phyloP scores from a whole-genome alignment of 257 asterid genomes.

The Solanum etuberosum region DNA sequence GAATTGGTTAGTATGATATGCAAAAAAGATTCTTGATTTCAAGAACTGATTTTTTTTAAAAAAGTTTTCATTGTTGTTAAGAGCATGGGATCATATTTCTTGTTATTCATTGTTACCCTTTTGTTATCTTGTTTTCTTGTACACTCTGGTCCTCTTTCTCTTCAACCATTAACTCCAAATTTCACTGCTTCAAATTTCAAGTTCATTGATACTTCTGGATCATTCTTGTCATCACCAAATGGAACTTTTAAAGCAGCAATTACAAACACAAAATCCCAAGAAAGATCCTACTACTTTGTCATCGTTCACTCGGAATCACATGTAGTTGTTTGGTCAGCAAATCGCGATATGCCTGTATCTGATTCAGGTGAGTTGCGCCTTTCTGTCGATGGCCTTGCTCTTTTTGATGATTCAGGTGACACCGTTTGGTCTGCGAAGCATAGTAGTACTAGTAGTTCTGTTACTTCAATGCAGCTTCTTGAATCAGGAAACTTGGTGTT shows the following conservation, averaged over 20 bases:
- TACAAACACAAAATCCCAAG: conserved; percentile 29
- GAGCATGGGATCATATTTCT: background rate
- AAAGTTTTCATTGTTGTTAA: background rate
- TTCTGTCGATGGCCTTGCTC: conserved; percentile 24
- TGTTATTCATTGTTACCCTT: background rate
- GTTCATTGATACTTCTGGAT: conserved; percentile 25
- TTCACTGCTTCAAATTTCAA: conserved; percentile 34
- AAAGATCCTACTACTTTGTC: conserved; percentile 35
- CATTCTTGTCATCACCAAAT: conserved; percentile 45
- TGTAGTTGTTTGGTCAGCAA: conserved; percentile 59
- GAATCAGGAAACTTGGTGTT: conserved; percentile 58
- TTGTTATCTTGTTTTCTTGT: background rate
- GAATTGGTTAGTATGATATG: background rate
- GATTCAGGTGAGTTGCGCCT: conserved; percentile 26
- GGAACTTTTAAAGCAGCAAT: conserved; percentile 50
- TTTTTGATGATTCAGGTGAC: conserved; percentile 22
- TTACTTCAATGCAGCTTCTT: conserved; percentile 26
- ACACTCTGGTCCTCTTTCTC: background rate
- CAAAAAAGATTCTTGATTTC: background rate
- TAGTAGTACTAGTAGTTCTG: background rate
- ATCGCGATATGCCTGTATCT: conserved; percentile 43
- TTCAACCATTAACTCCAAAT: conserved; percentile 22
- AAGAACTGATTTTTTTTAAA: background rate
- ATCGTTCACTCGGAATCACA: conserved; percentile 46
- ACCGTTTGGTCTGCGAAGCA: conserved; percentile 47